These are phyloP conservation scores for Galerina marginata DNA, from an alignment of 768 basidiomycete species.

Conservation along the genomic window DNA sequence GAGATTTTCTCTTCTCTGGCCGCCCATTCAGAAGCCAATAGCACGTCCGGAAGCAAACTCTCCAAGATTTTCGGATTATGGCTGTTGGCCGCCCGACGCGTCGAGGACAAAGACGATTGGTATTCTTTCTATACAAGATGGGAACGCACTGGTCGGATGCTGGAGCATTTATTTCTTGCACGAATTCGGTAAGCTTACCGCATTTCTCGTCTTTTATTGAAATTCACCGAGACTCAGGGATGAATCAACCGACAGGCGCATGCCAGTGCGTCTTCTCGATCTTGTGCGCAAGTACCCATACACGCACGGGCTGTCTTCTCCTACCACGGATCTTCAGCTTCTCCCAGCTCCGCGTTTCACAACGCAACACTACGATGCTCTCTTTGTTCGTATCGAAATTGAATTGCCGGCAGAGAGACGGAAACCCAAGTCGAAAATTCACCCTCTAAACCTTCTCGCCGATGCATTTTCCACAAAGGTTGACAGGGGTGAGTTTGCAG, in stretches of 20 bases:
- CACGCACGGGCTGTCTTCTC: constrained; percentile 34
- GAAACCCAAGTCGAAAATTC: constrained; percentile 43
- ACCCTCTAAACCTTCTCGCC: constrained; percentile 61
- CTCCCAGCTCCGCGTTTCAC: constrained; percentile 71
- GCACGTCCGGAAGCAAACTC: constrained; percentile 79
- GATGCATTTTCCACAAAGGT: constrained; percentile 61
- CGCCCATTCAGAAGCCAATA: constrained; percentile 71
- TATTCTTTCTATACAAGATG: constrained; percentile 70
- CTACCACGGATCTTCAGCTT: constrained; percentile 43
- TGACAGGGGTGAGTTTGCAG: constrained; percentile 38
- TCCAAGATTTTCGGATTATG: constrained; percentile 77
- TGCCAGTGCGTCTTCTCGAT: constrained; percentile 75
- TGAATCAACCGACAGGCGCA: constrained; percentile 55
- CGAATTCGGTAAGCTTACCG: constrained; percentile 62
- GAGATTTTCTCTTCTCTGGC: constrained; percentile 73
- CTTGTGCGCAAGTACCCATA: constrained; percentile 77
- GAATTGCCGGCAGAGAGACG: constrained; percentile 49
- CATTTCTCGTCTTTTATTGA: not conserved
- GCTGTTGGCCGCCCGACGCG: constrained; percentile 59
- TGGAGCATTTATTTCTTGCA: constrained; percentile 80
- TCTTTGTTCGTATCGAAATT: constrained; percentile 70
- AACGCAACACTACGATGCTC: constrained; percentile 65
- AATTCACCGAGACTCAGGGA: constrained; percentile 44
- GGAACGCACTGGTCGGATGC: constrained; percentile 72
- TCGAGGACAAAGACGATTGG: constrained; percentile 63